Conservation (phyloP, 192 early-diverging fungal genomes). For the Gigaspora rosea region DNA sequence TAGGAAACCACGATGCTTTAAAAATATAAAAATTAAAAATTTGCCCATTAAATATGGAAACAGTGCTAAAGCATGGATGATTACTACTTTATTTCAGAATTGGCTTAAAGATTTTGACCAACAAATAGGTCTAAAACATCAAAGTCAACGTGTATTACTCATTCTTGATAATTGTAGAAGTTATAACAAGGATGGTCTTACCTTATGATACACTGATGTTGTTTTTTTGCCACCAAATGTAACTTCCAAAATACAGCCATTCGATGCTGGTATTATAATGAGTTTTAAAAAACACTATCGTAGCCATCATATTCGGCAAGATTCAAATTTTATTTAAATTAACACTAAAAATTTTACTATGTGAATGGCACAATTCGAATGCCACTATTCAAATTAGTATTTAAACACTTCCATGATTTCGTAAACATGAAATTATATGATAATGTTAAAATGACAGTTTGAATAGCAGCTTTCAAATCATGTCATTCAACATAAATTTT, state of each 20-base stretch:
- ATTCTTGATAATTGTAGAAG: constrained; percentile 28
- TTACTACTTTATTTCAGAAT: constrained; percentile 30
- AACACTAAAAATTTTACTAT: too few species aligned
- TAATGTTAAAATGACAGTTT: too few species aligned
- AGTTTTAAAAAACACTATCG: constrained; percentile 9
- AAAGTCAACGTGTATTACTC: not conserved
- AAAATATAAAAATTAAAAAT: constrained; percentile 24
- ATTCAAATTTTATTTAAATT: not conserved
- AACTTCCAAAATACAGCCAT: constrained; percentile 19
- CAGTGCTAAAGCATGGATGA: constrained; percentile 15
- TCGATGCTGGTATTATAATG: constrained; percentile 24
- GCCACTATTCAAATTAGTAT: too few species aligned
- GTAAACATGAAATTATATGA: too few species aligned
- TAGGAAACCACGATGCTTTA: constrained; percentile 28
- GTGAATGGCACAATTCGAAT: too few species aligned
- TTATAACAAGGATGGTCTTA: constrained; percentile 1
- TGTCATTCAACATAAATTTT: too few species aligned
- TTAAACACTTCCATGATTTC: too few species aligned
- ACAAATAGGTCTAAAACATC: constrained; percentile 4
- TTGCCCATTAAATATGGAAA: constrained; percentile 11
- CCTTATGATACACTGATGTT: not conserved
- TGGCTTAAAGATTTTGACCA: constrained; percentile 23
- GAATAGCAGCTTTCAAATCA: too few species aligned
- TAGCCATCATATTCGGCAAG: not conserved
- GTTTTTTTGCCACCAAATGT: constrained; percentile 23